Percentiles rank a stretch among this genome's conserved stretches.
Evolutionary conservation across 345 rosid species (phyloP).

Genomic region (Mallotus nudiflorus): DNA sequence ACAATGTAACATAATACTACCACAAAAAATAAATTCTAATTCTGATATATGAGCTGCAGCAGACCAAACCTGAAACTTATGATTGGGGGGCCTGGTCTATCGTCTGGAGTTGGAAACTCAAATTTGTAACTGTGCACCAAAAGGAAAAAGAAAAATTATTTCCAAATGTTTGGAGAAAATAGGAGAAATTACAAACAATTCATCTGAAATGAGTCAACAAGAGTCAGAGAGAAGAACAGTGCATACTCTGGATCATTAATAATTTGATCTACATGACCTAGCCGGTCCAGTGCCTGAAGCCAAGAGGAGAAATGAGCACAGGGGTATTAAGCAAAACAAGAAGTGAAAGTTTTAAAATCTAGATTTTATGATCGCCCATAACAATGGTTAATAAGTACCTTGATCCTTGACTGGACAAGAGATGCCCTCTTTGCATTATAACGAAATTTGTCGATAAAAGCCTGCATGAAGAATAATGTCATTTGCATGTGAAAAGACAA

Average conservation of each 20-base stretch:
- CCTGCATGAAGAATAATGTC: conserved; percentile 44
- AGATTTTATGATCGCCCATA: conserved; percentile 11
- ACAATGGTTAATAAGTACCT: conserved; percentile 48
- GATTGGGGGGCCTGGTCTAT: conserved; percentile 93
- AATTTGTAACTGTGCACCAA: conserved; percentile 85
- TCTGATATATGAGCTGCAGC: conserved; percentile 14
- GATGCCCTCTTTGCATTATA: conserved; percentile 99
- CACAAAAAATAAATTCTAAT: conserved; percentile 7
- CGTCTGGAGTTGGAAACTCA: conserved; percentile 99
- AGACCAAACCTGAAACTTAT: conserved; percentile 93
- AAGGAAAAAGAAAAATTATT: conserved; percentile 3
- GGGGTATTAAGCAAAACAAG: background rate
- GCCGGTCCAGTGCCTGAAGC: conserved; percentile 80
- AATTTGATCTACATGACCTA: conserved; percentile 90
- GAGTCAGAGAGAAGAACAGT: conserved; percentile 18
- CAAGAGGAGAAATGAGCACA: conserved; percentile 21
- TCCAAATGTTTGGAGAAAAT: background rate
- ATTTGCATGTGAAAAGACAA: conserved; percentile 18
- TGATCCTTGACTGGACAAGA: conserved; percentile 98
- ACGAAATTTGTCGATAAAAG: conserved; percentile 97
- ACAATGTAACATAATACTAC: background rate
- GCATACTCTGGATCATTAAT: conserved; percentile 96
- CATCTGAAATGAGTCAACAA: conserved; percentile 8
- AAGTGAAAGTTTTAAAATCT: background rate
- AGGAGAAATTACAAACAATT: conserved; percentile 5